A percentile compares a stretch with the other conserved stretches of the same genome.
phyloP scores from a whole-genome alignment of 2,329 filamentous ascomycete species.

The Thermothelomyces thermophilus region DNA sequence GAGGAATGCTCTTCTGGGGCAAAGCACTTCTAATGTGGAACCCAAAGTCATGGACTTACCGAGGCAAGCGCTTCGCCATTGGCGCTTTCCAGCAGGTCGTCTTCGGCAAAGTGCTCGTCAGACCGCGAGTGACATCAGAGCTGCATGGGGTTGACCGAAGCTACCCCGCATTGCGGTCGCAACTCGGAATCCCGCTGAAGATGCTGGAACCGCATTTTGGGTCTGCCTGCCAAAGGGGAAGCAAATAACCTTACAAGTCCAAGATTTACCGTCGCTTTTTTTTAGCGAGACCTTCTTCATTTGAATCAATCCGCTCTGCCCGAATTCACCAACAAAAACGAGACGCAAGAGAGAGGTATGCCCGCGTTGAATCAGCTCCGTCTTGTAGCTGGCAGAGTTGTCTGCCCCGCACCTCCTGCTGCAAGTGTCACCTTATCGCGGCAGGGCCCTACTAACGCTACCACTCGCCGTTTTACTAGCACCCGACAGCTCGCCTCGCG shows the following conservation, averaged over 20 bases:
- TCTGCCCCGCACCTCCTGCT: constrained; percentile 11
- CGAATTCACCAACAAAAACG: too few species aligned
- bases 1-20: too few species aligned
- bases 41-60: too few species aligned
- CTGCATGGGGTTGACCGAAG: constrained; percentile 3
- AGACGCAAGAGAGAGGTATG: constrained; percentile 20
- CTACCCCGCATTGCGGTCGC: constrained; percentile 20
- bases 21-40: too few species aligned
- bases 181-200: background rate
- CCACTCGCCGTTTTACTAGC: constrained; percentile 16
- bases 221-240: background rate
- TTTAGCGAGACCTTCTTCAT: too few species aligned
- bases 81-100: too few species aligned
- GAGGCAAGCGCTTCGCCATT: too few species aligned
- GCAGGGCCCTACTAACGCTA: constrained; percentile 10
- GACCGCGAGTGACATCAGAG: constrained; percentile 11
- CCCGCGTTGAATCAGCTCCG: constrained; percentile 16
- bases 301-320: too few species aligned
- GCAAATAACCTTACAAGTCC: too few species aligned
- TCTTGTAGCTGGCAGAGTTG: constrained; percentile 8
- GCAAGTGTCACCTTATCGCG: background rate
- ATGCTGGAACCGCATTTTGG: background rate
- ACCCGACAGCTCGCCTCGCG: background rate
- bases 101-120: background rate
- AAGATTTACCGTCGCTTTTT: too few species aligned